Evolutionary conservation across 2,329 filamentous ascomycete species (phyloP).

Genomic region (Xylaria sp.): DNA sequence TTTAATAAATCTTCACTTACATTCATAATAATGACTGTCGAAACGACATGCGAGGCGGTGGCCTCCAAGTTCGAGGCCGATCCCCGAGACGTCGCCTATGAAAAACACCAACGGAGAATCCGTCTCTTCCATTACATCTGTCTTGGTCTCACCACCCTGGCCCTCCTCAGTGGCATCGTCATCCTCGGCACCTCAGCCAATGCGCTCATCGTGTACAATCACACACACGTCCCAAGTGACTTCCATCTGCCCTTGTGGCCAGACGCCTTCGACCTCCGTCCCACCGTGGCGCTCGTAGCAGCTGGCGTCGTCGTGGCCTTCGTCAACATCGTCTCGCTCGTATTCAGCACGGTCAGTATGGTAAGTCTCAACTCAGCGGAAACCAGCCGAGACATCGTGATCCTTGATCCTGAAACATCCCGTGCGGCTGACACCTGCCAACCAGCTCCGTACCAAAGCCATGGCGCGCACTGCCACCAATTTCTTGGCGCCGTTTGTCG

Average conservation of each 20-base stretch:
- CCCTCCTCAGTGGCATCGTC: conserved; percentile 46
- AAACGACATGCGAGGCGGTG: conserved; percentile 38
- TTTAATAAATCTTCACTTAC: conserved; percentile 16
- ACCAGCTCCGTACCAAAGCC: conserved; percentile 37
- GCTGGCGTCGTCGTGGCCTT: conserved; percentile 47
- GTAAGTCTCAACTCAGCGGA: conserved; percentile 38
- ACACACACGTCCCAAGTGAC: conserved; percentile 44
- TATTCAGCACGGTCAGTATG: conserved; percentile 42
- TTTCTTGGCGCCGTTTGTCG: conserved; percentile 38
- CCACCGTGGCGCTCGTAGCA: conserved; percentile 50
- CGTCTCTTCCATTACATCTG: conserved; percentile 41
- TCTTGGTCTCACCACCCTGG: conserved; percentile 44
- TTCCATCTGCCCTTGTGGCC: conserved; percentile 55
- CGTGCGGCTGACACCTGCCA: conserved; percentile 11
- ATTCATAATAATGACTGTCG: conserved; percentile 28
- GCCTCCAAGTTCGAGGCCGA: conserved; percentile 48
- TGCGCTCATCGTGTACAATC: conserved; percentile 50
- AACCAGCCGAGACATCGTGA: background rate
- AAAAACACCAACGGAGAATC: conserved; percentile 34
- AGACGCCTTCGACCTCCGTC: conserved; percentile 49
- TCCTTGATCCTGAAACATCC: background rate
- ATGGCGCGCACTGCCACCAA: conserved; percentile 34
- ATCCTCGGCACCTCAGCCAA: conserved; percentile 52
- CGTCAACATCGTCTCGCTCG: conserved; percentile 44
- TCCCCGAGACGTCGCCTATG: conserved; percentile 37